phyloP scores from a whole-genome alignment of 2,329 filamentous ascomycete genomes.

The Epichloe elymi region DNA sequence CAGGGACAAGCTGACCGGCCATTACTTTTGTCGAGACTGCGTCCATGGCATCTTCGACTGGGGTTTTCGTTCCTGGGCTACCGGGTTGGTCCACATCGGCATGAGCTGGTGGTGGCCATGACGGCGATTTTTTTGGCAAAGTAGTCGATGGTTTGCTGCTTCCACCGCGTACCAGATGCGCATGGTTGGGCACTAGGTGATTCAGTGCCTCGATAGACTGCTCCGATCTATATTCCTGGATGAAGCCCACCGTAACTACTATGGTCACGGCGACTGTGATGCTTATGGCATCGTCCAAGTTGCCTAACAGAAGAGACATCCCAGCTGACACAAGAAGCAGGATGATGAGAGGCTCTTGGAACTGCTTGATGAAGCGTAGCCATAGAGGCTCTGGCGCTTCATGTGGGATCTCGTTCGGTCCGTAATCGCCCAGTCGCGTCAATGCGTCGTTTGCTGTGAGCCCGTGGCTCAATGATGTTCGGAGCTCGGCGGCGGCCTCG shows the following conservation, averaged over 20 bases:
- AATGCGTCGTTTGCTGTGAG: conserved; percentile 72
- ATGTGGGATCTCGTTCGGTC: conserved; percentile 87
- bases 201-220: conserved; percentile 93
- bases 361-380: conserved; percentile 91
- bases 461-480: conserved; percentile 73
- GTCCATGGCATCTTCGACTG: conserved; percentile 52
- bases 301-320: conserved; percentile 81
- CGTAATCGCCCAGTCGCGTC: conserved; percentile 64
- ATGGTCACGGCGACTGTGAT: conserved; percentile 95
- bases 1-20: conserved; percentile 76
- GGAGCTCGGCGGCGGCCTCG: conserved; percentile 64
- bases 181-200: conserved; percentile 86
- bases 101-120: conserved; percentile 35
- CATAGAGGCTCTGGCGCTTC: conserved; percentile 89
- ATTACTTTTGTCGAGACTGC: conserved; percentile 72
- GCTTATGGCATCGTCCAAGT: conserved; percentile 87
- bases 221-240: conserved; percentile 95
- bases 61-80: conserved; percentile 38
- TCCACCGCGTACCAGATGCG: conserved; percentile 71
- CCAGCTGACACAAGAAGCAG: conserved; percentile 81
- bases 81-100: conserved; percentile 30
- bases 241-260: conserved; percentile 88
- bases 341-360: conserved; percentile 88
- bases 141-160: conserved; percentile 19
- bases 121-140: conserved; percentile 24